These are phyloP conservation scores for Lasiodiplodia gonubiensis DNA, from an alignment of 2,329 filamentous ascomycete species.

Conservation along the genomic window DNA sequence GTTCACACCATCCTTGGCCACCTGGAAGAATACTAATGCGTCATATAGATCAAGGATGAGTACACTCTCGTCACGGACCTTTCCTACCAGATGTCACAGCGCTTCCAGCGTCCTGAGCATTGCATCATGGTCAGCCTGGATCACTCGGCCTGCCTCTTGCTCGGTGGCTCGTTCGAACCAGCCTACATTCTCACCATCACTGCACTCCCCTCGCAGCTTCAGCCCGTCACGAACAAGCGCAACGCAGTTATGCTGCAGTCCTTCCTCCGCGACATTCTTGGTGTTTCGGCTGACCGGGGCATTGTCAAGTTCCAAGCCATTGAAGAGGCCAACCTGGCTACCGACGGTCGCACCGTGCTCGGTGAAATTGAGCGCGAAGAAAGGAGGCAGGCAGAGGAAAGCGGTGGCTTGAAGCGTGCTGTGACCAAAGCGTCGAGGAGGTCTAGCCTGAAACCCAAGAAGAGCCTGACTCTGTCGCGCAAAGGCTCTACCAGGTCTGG, in stretches of 20 bases:
- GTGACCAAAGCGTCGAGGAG: slow-evolving; percentile 46
- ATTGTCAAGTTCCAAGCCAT: slow-evolving; percentile 74
- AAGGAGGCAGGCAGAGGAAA: slow-evolving; percentile 51
- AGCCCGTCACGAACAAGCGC: slow-evolving; percentile 77
- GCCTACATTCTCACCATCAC: slow-evolving; percentile 79
- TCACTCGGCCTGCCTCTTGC: slow-evolving; percentile 75
- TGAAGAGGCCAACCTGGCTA: slow-evolving; percentile 73
- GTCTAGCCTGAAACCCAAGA: slow-evolving; percentile 43
- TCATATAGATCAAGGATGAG: slow-evolving; percentile 72
- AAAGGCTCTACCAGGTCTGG: slow-evolving; percentile 40
- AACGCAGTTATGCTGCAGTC: slow-evolving; percentile 78
- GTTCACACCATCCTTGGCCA: slow-evolving; percentile 33
- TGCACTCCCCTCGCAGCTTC: slow-evolving; percentile 71
- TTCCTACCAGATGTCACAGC: slow-evolving; percentile 72
- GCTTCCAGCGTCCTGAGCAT: slow-evolving; percentile 75
- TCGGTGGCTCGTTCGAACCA: slow-evolving; percentile 76
- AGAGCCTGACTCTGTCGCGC: slow-evolving; percentile 44
- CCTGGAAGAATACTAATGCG: slow-evolving; percentile 31
- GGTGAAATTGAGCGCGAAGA: slow-evolving; percentile 69
- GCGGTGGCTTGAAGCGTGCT: slow-evolving; percentile 49
- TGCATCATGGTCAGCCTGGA: slow-evolving; percentile 78
- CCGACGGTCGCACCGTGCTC: slow-evolving; percentile 71
- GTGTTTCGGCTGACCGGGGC: slow-evolving; percentile 70
- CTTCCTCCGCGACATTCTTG: slow-evolving; percentile 74
- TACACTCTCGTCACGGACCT: slow-evolving; percentile 76